A percentile compares a stretch with the other conserved stretches of the same genome.
These are phyloP conservation scores for Aspergillus homomorphus DNA, from an alignment of 495 filamentous ascomycete species.

Conservation along the genomic window DNA sequence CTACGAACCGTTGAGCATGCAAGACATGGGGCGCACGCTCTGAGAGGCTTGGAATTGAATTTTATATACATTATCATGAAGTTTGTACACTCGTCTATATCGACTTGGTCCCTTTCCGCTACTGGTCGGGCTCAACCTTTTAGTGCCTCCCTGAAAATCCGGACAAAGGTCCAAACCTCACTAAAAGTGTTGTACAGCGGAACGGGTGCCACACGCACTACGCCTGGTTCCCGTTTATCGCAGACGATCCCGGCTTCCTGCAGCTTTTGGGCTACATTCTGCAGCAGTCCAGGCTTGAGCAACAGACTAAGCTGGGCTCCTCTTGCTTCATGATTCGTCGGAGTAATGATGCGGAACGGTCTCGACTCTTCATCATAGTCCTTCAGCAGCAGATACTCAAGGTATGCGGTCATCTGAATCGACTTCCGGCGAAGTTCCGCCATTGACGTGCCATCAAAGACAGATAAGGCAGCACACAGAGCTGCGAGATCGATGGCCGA, in stretches of 20 bases:
- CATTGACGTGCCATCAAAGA: constrained; percentile 76
- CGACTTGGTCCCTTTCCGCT: background rate
- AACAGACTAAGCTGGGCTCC: constrained; percentile 86
- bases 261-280: constrained; percentile 63
- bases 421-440: constrained; percentile 68
- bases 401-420: constrained; percentile 69
- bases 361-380: constrained; percentile 39
- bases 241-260: constrained; percentile 71
- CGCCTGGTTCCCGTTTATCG: constrained; percentile 88
- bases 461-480: constrained; percentile 68
- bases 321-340: constrained; percentile 61
- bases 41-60: background rate
- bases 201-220: constrained; percentile 88
- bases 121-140: constrained; percentile 1
- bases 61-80: background rate
- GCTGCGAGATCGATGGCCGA: constrained; percentile 58
- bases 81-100: background rate
- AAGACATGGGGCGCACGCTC: background rate
- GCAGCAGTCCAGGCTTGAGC: constrained; percentile 65
- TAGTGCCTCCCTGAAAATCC: constrained; percentile 42
- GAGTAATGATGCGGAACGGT: constrained; percentile 69
- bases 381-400: constrained; percentile 64
- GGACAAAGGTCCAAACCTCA: constrained; percentile 75
- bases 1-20: background rate
- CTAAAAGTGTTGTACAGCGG: constrained; percentile 84